Evolutionary conservation across 1,284 basidiomycete genomes (phyloP), one percentile per base, ranked within the genome.

Genomic region (Caloboletus firmus): DNA sequence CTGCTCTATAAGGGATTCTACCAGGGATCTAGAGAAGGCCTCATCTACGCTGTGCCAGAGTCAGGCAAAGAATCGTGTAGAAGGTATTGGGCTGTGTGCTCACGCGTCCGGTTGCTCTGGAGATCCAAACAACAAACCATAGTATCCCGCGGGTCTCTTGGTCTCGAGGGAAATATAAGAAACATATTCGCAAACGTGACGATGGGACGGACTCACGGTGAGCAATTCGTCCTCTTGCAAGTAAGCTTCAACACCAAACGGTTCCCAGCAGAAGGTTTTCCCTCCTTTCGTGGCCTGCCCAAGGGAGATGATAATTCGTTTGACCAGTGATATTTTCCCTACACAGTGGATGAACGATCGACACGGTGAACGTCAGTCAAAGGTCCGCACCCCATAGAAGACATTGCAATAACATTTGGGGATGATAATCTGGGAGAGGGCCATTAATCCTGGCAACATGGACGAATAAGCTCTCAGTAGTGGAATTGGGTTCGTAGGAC

Each of bases 321-420:
- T 94, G 43, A 95, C 93, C 5, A 95, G 70, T 55, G 89, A 87
- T 46, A 91, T 72, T 72, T 95, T 94, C 49, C 86, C 91, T 93
- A 62, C 1, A 51, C 40, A 49, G 43, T 37, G 51, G 45, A 41
- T 52, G n/a, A 54, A 39, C 48, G 13, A 45, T 40, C 31, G 42
- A 41, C 31, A 13, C 18, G 4, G 36, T 28, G 32, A 44, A 15
- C 9, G 2, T n/a, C 34, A 40, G 34, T 17, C 12, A 51, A 15
- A 46, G 15, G 28, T 34, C 59, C 83, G 57, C 60, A 95, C 93
- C 87, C 92, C 94, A 95, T 13, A 95, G 73, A 40, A 97, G 75
- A 65, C 91, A 94, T 65, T 96, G 95, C n/a, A 93, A 74, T 13
- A 97, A 71, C 79, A 95, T 89, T 62, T 95, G 92, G 3, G 94